Conservation (phyloP, 768 basidiomycete species). For the Suillus bovinus region DNA sequence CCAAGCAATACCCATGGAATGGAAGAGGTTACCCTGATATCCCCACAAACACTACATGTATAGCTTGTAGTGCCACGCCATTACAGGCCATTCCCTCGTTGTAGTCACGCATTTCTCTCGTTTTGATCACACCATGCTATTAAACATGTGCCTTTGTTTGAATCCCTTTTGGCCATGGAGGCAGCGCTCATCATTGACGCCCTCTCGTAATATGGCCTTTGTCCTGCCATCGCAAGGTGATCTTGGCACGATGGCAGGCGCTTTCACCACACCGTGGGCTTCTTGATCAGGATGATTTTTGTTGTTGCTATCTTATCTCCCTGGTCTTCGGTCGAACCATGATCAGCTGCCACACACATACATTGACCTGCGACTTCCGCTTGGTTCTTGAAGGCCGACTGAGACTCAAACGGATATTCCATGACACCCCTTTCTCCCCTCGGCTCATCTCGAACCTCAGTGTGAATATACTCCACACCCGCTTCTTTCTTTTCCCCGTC, state of each 20-base stretch:
- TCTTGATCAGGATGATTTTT: not conserved
- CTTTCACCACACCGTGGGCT: no score
- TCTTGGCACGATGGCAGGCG: no score
- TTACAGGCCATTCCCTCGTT: not conserved
- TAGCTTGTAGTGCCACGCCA: not conserved
- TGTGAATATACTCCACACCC: not conserved
- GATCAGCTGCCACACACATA: not conserved
- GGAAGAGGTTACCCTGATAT: not conserved
- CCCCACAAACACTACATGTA: not conserved
- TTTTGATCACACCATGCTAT: constrained; percentile 17
- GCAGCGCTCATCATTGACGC: constrained; percentile 7
- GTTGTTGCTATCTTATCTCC: constrained; percentile 5
- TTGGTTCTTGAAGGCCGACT: not conserved
- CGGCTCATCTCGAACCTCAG: not conserved
- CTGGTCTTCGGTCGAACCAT: not conserved
- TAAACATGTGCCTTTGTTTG: constrained; percentile 11
- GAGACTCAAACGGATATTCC: not conserved
- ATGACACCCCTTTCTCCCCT: not conserved
- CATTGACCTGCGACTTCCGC: not conserved
- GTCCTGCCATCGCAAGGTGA: constrained; percentile 11
- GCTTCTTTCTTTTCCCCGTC: not conserved
- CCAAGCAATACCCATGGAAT: not conserved
- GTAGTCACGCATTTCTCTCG: constrained; percentile 12
- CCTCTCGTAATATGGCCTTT: no score
- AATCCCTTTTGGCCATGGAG: not conserved